These are phyloP conservation scores for rapeseed (Brassica napus) DNA, from an alignment of 345 rosid species.

Conservation along the genomic window DNA sequence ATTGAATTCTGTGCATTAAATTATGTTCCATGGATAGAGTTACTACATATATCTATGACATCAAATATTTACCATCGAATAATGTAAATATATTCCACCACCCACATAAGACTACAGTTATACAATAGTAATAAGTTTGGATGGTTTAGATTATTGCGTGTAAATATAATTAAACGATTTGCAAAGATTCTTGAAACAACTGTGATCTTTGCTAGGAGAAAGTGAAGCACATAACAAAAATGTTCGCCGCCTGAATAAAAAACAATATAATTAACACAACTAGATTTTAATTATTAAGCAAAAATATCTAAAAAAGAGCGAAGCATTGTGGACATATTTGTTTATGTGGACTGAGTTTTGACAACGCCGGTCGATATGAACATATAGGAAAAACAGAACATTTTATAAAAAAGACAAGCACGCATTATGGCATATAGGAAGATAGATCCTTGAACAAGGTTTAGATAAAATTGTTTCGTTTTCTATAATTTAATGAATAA, in stretches of 20 bases:
- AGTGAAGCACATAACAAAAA: constrained; percentile 24
- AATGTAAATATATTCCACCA: background rate
- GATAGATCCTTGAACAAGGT: background rate
- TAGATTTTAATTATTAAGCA: background rate
- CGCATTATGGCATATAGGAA: background rate
- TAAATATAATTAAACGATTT: constrained; percentile 6
- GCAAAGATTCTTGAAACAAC: constrained; percentile 11
- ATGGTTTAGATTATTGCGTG: constrained; percentile 2
- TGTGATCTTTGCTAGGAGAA: constrained; percentile 20
- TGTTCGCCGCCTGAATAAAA: constrained; percentile 8
- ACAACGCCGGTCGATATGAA: background rate
- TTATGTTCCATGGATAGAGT: background rate
- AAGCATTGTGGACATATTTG: background rate
- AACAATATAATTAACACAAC: background rate
- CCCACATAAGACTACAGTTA: background rate
- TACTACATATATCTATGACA: background rate
- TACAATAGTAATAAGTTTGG: background rate
- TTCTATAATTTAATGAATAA: background rate
- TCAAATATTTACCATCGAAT: background rate
- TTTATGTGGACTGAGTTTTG: background rate
- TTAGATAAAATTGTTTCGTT: background rate
- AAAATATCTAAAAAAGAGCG: background rate
- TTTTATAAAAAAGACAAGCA: background rate
- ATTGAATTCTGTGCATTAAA: background rate
- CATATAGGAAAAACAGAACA: background rate